phyloP scores from a whole-genome alignment of 345 rosid species.

The Acer yangbiense region DNA sequence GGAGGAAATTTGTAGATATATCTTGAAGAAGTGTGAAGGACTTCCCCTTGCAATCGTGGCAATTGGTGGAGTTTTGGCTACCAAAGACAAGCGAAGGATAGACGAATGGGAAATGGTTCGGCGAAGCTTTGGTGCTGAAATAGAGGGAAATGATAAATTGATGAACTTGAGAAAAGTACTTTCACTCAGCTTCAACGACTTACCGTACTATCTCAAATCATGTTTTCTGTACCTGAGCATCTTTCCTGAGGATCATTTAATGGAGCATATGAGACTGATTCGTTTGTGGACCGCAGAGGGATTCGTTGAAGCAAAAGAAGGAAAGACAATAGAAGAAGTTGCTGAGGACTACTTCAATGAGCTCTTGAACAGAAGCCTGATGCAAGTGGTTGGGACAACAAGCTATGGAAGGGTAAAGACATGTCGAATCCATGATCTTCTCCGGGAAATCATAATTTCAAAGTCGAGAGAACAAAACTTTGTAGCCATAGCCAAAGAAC shows the following conservation, averaged over 20 bases:
- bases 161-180: constrained; percentile 35
- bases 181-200: constrained; percentile 42
- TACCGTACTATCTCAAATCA: constrained; percentile 44
- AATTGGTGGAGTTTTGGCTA: constrained; percentile 44
- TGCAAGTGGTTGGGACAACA: constrained; percentile 30
- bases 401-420: constrained; percentile 35
- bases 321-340: constrained; percentile 44
- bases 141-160: constrained; percentile 32
- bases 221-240: constrained; percentile 47
- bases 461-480: constrained; percentile 46
- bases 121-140: constrained; percentile 36
- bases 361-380: constrained; percentile 43
- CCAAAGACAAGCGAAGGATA: constrained; percentile 27
- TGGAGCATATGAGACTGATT: constrained; percentile 29
- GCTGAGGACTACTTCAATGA: constrained; percentile 45
- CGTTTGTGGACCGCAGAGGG: constrained; percentile 50
- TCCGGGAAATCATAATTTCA: constrained; percentile 33
- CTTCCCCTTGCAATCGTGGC: constrained; percentile 52
- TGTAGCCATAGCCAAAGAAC: constrained; percentile 27
- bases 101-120: constrained; percentile 43
- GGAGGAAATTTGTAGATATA: constrained; percentile 24
- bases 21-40: constrained; percentile 43
- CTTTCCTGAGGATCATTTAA: constrained; percentile 39
- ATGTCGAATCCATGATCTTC: constrained; percentile 43
- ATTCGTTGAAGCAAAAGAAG: constrained; percentile 40